Evolutionary conservation across 345 rosid genomes (phyloP), one percentile per base, ranked within the genome.

Genomic region (Corchorus capsularis): DNA sequence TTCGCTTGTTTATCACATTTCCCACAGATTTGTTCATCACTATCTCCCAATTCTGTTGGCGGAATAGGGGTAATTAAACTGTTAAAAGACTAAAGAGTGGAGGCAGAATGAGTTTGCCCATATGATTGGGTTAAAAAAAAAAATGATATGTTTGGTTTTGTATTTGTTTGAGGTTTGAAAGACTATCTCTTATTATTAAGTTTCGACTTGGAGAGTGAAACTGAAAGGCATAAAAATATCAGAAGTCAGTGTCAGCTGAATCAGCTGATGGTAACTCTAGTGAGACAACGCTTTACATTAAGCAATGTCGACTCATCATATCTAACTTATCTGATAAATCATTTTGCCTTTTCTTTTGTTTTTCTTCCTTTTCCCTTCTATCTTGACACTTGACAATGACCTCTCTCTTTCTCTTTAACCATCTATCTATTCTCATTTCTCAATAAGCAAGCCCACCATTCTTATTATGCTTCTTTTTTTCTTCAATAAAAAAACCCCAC

Each of bases 291-390:
- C 64, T 12, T 67, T 19, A 12, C 53, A 43, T 22, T 37, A 16
- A 70, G 20, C 27, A 64, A 17, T 77, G 72, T 60, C 67, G 83
- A 83, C 77, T 79, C 83, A 79, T 45, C 68, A 69, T 56, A 82
- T 75, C 77, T 14, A 50, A 75, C 59, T 75, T 77, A 52, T 79
- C 22, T 71, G 76, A 49, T 27, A 35, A 69, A 72, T 54, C 16
- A 17, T 8, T 0, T 77, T 35, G 43, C 4, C 56, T 6, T 5
- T 22, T 22, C 19, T 75, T 60, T 63, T 56, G 61, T 71, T 49
- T 27, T 74, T 68, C 71, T 55, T 62, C 10, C 45, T 54, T 53
- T 45, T 74, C 43, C 43, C 43, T 39, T 39, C 43, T 2, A 39
- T 27, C 27, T 27, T 27, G 27, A 71, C 47, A 75, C 27, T 27